Conservation (phyloP, 1,284 basidiomycete genomes). For the Abortiporus biennis region DNA sequence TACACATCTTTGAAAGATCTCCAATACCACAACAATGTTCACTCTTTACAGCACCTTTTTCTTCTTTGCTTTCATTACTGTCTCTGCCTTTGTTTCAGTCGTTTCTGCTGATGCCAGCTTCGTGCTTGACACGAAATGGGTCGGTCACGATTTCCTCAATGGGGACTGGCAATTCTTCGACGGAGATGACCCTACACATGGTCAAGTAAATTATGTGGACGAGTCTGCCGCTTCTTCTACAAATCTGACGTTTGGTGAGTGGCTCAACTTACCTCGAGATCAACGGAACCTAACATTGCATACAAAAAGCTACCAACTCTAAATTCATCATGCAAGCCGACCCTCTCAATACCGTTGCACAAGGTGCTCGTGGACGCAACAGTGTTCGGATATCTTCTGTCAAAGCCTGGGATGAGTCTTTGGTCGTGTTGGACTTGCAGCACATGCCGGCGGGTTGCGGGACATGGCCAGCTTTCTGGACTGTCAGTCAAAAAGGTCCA, state of each 20-base stretch:
- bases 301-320: no score
- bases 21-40: no score
- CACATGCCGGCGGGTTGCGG: conserved; percentile 51
- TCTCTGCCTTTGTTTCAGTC: no score
- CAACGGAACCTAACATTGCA: conserved; percentile 24
- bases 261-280: conserved; percentile 8
- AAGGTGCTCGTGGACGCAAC: conserved; percentile 36
- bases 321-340: conserved; percentile 47
- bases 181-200: conserved; percentile 47
- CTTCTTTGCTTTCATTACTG: no score
- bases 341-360: conserved; percentile 23
- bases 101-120: no score
- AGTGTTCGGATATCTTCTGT: conserved; percentile 43
- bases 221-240: conserved; percentile 26
- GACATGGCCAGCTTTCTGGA: conserved; percentile 68
- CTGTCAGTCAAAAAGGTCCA: conserved; percentile 38
- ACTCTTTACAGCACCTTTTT: no score
- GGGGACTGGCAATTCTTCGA: conserved; percentile 41
- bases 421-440: conserved; percentile 40
- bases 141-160: conserved; percentile 37
- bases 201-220: conserved; percentile 47
- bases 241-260: conserved; percentile 36
- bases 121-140: no score
- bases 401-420: conserved; percentile 33
- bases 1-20: no score